Evolutionary conservation across 1,284 basidiomycete species (phyloP).

Genomic region (Leccinum glutinopallens): DNA sequence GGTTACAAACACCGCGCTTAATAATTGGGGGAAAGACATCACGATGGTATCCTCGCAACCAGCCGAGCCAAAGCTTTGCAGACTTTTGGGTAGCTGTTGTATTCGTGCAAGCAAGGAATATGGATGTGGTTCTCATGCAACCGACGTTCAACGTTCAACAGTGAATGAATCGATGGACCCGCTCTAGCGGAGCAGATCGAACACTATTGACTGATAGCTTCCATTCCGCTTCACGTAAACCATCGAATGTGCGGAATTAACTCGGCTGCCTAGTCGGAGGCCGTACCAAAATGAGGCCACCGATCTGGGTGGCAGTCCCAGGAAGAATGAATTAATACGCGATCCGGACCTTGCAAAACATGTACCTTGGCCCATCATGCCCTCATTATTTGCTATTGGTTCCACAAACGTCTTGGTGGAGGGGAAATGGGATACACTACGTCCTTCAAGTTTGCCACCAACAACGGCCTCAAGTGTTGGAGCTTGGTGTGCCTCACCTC

Average conservation of each 20-base stretch:
- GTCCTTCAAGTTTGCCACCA: not conserved
- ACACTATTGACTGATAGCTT: no score
- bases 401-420: not conserved
- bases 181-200: no score
- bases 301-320: not conserved
- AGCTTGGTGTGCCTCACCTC: not conserved
- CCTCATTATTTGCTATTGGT: not conserved
- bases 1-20: no score
- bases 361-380: not conserved
- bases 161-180: no score
- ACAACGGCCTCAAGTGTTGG: not conserved
- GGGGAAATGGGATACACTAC: slow-evolving; percentile 2
- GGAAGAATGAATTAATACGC: slow-evolving; percentile 6
- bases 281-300: slow-evolving; percentile 8
- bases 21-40: no score
- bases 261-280: slow-evolving; percentile 12
- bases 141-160: no score
- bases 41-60: no score
- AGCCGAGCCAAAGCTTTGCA: no score
- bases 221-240: no score
- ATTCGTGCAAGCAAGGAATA: no score
- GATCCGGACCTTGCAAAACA: slow-evolving; percentile 13
- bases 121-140: no score
- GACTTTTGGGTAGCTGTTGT: no score
- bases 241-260: not conserved